Evolutionary conservation across 2,329 filamentous ascomycete species (phyloP).

Genomic region (Harringtonia aguacate): DNA sequence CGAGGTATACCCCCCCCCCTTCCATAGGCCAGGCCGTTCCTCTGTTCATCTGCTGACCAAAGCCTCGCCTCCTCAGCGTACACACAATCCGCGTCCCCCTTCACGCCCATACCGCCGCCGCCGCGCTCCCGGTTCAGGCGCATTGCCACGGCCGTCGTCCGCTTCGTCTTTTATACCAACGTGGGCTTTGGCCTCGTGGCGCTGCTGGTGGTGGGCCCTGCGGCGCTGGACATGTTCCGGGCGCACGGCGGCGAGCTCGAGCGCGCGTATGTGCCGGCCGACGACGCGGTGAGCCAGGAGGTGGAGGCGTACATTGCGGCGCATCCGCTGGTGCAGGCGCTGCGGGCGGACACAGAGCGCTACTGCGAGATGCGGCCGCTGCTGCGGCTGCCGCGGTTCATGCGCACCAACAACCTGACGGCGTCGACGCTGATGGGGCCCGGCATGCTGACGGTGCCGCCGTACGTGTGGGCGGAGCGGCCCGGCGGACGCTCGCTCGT

Average conservation of each 20-base stretch:
- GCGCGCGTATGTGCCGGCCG: slow-evolving; percentile 40
- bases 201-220: background rate
- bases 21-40: too few relatives aligned
- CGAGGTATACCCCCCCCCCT: too few relatives aligned
- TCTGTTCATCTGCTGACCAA: too few relatives aligned
- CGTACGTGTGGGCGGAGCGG: slow-evolving; percentile 63
- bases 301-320: slow-evolving; percentile 64
- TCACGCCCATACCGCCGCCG: background rate
- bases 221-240: background rate
- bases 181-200: background rate
- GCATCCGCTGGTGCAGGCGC: slow-evolving; percentile 60
- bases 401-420: slow-evolving; percentile 69
- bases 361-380: slow-evolving; percentile 74
- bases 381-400: slow-evolving; percentile 65
- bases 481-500: slow-evolving; percentile 55
- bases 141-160: background rate
- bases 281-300: slow-evolving; percentile 38
- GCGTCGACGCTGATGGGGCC: slow-evolving; percentile 68
- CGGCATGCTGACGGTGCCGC: slow-evolving; percentile 69
- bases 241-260: background rate
- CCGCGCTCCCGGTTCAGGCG: background rate
- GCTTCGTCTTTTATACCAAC: slow-evolving; percentile 4
- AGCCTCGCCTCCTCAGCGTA: background rate
- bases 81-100: background rate
- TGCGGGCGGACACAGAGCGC: slow-evolving; percentile 49